Evolutionary conservation across 257 asterid genomes (phyloP).

Genomic region (Eucommia ulmoides): DNA sequence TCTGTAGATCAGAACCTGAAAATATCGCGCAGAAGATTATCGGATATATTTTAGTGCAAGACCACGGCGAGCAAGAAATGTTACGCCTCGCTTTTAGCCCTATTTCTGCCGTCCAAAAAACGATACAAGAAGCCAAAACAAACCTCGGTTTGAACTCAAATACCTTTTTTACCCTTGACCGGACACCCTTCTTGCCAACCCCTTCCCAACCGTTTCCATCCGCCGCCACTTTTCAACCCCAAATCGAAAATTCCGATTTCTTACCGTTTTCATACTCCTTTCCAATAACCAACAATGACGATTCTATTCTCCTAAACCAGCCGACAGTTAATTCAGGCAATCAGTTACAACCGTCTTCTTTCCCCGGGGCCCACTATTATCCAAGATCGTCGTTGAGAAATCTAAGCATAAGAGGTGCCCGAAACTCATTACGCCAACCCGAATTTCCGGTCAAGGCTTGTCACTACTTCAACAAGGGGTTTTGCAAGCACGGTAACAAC

Average conservation of each 20-base stretch:
- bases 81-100: constrained; percentile 80
- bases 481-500: constrained; percentile 72
- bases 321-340: constrained; percentile 19
- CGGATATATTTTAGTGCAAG: constrained; percentile 48
- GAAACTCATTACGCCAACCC: constrained; percentile 20
- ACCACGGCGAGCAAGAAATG: constrained; percentile 62
- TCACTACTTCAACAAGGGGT: constrained; percentile 68
- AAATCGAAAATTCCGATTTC: constrained; percentile 17
- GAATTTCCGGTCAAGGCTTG: constrained; percentile 52
- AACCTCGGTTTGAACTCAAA: constrained; percentile 24
- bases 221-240: constrained; percentile 19
- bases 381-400: constrained; percentile 30
- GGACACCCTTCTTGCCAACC: constrained; percentile 19
- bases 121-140: constrained; percentile 39
- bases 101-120: constrained; percentile 34
- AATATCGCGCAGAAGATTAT: constrained; percentile 50
- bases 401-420: constrained; percentile 25
- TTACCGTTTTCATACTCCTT: constrained; percentile 17
- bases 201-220: constrained; percentile 27
- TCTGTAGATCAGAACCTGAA: constrained; percentile 48
- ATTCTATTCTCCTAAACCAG: constrained; percentile 16
- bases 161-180: constrained; percentile 30
- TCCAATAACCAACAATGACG: constrained; percentile 11
- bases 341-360: constrained; percentile 20
- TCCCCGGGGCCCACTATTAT: constrained; percentile 21